These are phyloP conservation scores for Akebia trifoliata DNA, from an alignment of 164 flowering plant species.

Conservation along the genomic window DNA sequence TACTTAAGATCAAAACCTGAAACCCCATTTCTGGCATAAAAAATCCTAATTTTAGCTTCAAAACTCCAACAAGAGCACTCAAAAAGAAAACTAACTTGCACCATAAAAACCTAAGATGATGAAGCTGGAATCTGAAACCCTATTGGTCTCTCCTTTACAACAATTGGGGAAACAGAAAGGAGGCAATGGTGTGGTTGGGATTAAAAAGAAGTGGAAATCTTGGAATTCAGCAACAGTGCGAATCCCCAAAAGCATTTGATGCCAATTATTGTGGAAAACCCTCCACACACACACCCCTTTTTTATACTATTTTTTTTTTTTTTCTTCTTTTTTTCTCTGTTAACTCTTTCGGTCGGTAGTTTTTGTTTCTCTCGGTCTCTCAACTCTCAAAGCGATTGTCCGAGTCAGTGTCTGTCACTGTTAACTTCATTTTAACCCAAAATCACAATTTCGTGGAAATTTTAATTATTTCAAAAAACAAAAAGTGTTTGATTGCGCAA, in stretches of 20 bases:
- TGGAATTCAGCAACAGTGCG: conserved; percentile 63
- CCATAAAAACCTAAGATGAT: no score
- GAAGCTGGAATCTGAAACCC: no score
- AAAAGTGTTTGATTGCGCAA: no score
- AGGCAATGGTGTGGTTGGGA: background rate
- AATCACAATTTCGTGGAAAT: no score
- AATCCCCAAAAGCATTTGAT: conserved; percentile 68
- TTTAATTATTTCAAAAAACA: no score
- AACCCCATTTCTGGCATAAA: no score
- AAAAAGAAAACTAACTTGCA: no score
- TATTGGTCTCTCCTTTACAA: background rate
- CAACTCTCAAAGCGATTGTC: background rate
- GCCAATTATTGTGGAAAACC: conserved; percentile 52
- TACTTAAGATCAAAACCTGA: background rate
- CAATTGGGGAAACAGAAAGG: background rate
- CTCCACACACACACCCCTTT: background rate
- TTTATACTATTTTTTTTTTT: background rate
- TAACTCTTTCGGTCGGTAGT: no score
- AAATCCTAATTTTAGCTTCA: no score
- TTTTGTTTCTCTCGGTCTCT: background rate
- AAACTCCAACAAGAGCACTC: no score
- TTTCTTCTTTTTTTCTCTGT: background rate
- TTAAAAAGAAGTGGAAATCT: conserved; percentile 31
- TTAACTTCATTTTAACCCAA: background rate
- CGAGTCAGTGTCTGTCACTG: background rate